A percentile compares a stretch with the other conserved stretches of the same genome.
phyloP scores from a whole-genome alignment of 208 protist genomes.

The Wallacemonas sp. region DNA sequence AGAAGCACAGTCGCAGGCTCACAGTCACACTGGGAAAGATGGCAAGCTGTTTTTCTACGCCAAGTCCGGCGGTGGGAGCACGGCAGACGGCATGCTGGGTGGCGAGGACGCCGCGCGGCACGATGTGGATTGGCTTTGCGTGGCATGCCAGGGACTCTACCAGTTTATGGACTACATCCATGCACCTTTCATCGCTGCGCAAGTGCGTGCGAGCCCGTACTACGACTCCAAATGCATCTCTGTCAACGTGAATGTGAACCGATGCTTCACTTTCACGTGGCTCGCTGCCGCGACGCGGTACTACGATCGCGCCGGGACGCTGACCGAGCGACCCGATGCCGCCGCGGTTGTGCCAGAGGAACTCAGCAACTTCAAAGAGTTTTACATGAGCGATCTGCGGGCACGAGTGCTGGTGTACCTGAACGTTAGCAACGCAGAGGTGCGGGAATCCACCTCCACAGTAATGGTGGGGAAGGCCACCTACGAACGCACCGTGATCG shows the following conservation, averaged over 20 bases:
- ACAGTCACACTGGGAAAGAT: neutral
- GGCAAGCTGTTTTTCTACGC: conserved; percentile 14
- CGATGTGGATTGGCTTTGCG: conserved; percentile 58
- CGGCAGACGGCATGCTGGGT: conserved; percentile 33
- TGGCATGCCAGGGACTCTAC: conserved; percentile 82
- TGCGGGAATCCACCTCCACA: conserved; percentile 22
- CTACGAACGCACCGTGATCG: neutral
- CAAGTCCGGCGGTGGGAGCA: neutral
- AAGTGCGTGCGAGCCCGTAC: conserved; percentile 63
- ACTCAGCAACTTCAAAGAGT: conserved; percentile 86
- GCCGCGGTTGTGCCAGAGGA: conserved; percentile 70
- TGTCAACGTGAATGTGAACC: conserved; percentile 80
- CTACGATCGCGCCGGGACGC: conserved; percentile 46
- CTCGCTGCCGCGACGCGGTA: conserved; percentile 69
- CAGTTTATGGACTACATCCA: conserved; percentile 85
- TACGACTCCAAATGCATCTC: conserved; percentile 70
- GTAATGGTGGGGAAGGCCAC: conserved; percentile 6
- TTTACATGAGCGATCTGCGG: conserved; percentile 85
- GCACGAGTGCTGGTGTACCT: conserved; percentile 73
- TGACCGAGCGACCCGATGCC: conserved; percentile 29
- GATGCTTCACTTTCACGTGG: conserved; percentile 88
- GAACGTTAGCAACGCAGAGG: conserved; percentile 26
- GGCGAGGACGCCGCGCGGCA: conserved; percentile 28
- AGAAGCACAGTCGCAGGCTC: neutral
- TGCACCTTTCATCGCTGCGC: conserved; percentile 59